These are phyloP conservation scores for Tetrahymena malaccensis DNA, from an alignment of 73 alveolate genomes.

Conservation along the genomic window DNA sequence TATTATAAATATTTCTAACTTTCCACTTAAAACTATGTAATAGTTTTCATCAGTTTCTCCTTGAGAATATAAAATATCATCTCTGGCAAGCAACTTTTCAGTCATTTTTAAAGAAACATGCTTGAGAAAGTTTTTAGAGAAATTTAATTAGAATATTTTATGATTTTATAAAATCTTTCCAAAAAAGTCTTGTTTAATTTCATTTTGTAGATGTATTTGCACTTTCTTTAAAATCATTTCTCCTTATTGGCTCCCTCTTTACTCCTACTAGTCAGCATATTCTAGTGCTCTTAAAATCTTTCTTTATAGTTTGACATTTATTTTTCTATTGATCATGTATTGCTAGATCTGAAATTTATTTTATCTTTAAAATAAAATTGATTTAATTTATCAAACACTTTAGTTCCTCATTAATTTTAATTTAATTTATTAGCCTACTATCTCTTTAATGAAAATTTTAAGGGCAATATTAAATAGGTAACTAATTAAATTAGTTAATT, in stretches of 20 bases:
- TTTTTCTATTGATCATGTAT: neutral
- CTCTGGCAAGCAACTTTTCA: conserved; percentile 64
- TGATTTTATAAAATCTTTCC: conserved; percentile 42
- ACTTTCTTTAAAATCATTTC: conserved; percentile 34
- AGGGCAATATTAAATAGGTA: too few species aligned
- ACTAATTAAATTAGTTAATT: too few species aligned
- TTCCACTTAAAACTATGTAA: conserved; percentile 66
- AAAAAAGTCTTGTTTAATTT: conserved; percentile 43
- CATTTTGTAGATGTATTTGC: conserved; percentile 35
- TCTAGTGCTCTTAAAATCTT: conserved; percentile 17
- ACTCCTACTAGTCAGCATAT: conserved; percentile 1
- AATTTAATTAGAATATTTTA: conserved; percentile 21
- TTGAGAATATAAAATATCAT: conserved; percentile 69
- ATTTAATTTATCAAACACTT: too few species aligned
- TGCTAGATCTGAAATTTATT: neutral
- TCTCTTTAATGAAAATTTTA: too few species aligned
- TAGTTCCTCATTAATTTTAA: too few species aligned
- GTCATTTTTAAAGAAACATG: conserved; percentile 54
- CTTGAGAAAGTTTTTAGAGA: conserved; percentile 20
- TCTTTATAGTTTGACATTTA: neutral
- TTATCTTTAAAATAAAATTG: neutral
- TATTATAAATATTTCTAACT: conserved; percentile 25
- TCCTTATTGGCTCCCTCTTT: conserved; percentile 42
- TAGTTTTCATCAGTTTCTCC: conserved; percentile 68
- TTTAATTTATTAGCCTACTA: too few species aligned